Conservation (phyloP, 2,329 filamentous ascomycete genomes). For the Colletotrichum noveboracense region DNA sequence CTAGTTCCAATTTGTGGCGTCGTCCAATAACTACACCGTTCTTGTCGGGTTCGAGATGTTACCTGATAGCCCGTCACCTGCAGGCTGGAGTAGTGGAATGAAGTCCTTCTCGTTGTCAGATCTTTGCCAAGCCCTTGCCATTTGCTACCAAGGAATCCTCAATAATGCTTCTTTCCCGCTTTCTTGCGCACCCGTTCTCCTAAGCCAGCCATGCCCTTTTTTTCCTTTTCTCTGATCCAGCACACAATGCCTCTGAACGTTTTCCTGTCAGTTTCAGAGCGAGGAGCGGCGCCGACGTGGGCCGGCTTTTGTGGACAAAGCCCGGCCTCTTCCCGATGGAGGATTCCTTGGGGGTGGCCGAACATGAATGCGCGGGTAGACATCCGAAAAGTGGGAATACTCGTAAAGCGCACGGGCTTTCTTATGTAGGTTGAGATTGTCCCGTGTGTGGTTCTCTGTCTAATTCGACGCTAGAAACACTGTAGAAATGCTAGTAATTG, state of each 20-base stretch:
- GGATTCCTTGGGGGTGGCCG: background rate
- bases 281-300: background rate
- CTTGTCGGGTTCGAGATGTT: background rate
- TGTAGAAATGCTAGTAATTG: too few species aligned
- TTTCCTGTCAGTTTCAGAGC: background rate
- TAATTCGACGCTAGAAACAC: too few species aligned
- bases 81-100: background rate
- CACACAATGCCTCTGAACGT: background rate
- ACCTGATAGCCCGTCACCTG: background rate
- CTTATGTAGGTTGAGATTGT: background rate
- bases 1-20: background rate
- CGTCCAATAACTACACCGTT: fast-evolving
- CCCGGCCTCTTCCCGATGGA: background rate
- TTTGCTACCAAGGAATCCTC: background rate
- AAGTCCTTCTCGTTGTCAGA: background rate
- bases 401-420: background rate
- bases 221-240: background rate
- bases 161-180: background rate
- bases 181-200: background rate
- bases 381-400: background rate
- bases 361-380: background rate
- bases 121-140: background rate
- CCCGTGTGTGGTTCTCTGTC: background rate
- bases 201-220: background rate
- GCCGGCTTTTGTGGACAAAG: background rate